Base-by-base conservation (phyloP, 2,329 filamentous ascomycete species). In the Aspergillus brasiliensis region DNA sequence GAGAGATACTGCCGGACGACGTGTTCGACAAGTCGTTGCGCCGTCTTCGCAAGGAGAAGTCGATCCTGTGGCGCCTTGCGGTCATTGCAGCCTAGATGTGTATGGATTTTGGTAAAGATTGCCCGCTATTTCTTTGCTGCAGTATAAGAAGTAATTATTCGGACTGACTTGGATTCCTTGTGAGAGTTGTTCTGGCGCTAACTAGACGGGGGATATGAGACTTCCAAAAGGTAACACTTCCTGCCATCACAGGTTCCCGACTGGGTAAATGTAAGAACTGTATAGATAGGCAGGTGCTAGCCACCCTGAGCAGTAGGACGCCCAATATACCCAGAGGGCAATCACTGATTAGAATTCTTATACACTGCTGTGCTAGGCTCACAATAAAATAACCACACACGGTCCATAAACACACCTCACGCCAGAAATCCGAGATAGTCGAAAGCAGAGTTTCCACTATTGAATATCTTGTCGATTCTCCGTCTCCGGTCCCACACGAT, bases 401-500 rank as follows among this genome's bases (percentile, higher is more conserved):
- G 8, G 8, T 15, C 11, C 13, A 40, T 13, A 17, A n/a, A n/a
- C 19, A n/a, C 28, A 25, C 51, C 51, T 67, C 44, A 73, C 38
- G 47, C 58, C 48, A 74, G 58, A 59, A 73, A 73, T 3, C 62
- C 67, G 48, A 72, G 57, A 60, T 69, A 72, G 28, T 62, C 65
- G 49, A 69, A 73, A 5, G 70, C 72, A 4, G 71, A 73, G 53
- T 74, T 72, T 8, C 79, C 80, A 69, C 78, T 82, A 7, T 74
- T 74, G 62, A 82, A 83, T 5, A 83, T 71, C 64, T 72, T 76
- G 68, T 83, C 81, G 49, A 79, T 75, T 63, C 79, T 78, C 69
- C 65, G 73, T 49, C 74, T 75, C 42, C 83, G 74, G 65, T 85
- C 81, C 83, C 83, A 86, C 2, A 85, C 76, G 34, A 79, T 65